Percentiles rank a stretch among this genome's conserved stretches.
Evolutionary conservation across 1,284 basidiomycete genomes (phyloP).

Genomic region (Fomitiporia mediterranea): DNA sequence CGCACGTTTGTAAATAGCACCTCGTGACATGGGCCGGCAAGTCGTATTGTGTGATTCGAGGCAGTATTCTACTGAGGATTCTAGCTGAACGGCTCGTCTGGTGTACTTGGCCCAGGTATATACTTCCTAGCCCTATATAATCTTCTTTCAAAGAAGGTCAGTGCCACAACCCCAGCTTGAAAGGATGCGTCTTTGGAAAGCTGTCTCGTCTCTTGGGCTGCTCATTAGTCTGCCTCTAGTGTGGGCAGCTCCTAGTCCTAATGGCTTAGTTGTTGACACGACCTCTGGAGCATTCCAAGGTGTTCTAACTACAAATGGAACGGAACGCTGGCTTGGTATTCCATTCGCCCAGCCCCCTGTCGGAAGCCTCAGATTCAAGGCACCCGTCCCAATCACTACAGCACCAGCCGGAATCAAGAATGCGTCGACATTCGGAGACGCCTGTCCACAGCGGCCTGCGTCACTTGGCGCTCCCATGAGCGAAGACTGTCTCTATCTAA

Average conservation of each 20-base stretch:
- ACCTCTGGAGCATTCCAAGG: slow-evolving; percentile 22
- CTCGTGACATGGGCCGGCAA: too few species aligned
- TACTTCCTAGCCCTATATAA: too few species aligned
- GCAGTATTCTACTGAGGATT: too few species aligned
- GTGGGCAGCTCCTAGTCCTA: not conserved
- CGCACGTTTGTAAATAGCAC: too few species aligned
- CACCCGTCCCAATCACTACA: slow-evolving; percentile 47
- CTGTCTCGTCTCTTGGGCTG: too few species aligned
- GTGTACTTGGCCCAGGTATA: too few species aligned
- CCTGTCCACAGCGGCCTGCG: slow-evolving; percentile 48
- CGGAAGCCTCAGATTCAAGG: slow-evolving; percentile 51
- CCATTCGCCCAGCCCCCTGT: slow-evolving; percentile 61
- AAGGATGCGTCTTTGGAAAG: too few species aligned
- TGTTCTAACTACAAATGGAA: slow-evolving; percentile 33
- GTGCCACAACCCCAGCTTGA: too few species aligned
- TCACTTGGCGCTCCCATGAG: slow-evolving; percentile 42
- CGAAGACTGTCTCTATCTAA: slow-evolving; percentile 54
- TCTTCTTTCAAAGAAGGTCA: too few species aligned
- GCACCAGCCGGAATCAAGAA: slow-evolving; percentile 32
- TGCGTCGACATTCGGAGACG: slow-evolving; percentile 50
- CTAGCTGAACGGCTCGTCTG: too few species aligned
- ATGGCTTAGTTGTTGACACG: slow-evolving; percentile 14
- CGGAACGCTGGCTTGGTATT: slow-evolving; percentile 56
- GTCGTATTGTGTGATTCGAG: too few species aligned
- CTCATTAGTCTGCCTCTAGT: not conserved